Conservation (phyloP, 2,329 filamentous ascomycete genomes). For the Penicillium psychrosexuale region DNA sequence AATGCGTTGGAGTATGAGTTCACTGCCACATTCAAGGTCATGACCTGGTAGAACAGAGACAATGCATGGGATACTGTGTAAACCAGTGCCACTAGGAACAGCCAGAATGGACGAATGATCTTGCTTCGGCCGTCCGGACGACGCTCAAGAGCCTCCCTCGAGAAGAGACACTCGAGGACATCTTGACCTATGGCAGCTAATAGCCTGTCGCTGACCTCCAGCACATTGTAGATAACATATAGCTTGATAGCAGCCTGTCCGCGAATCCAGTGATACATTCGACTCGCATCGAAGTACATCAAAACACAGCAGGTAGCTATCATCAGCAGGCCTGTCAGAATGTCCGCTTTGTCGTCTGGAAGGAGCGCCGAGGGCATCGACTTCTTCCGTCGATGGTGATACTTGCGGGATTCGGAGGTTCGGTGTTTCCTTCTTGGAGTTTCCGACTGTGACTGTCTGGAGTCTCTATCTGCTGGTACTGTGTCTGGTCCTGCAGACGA, state of each 20-base stretch:
- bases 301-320: constrained; percentile 79
- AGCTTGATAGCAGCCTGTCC: constrained; percentile 96
- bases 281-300: constrained; percentile 88
- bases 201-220: constrained; percentile 84
- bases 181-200: constrained; percentile 92
- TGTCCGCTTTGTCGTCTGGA: constrained; percentile 89
- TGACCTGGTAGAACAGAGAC: constrained; percentile 92
- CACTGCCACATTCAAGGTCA: constrained; percentile 94
- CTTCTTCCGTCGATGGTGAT: constrained; percentile 65
- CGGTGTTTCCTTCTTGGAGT: constrained; percentile 29
- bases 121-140: constrained; percentile 87
- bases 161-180: constrained; percentile 93
- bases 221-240: constrained; percentile 97
- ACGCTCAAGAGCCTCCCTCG: constrained; percentile 83
- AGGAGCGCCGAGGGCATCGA: constrained; percentile 81
- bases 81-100: constrained; percentile 79
- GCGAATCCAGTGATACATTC: constrained; percentile 97
- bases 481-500: constrained; percentile 17
- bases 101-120: constrained; percentile 79
- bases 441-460: constrained; percentile 14
- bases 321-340: constrained; percentile 86
- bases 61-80: constrained; percentile 89
- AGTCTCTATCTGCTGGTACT: constrained; percentile 22
- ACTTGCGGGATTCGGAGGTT: constrained; percentile 43
- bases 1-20: constrained; percentile 98